phyloP scores from a whole-genome alignment of 169 alveolate genomes.

The Plasmodium cynomolgi region DNA sequence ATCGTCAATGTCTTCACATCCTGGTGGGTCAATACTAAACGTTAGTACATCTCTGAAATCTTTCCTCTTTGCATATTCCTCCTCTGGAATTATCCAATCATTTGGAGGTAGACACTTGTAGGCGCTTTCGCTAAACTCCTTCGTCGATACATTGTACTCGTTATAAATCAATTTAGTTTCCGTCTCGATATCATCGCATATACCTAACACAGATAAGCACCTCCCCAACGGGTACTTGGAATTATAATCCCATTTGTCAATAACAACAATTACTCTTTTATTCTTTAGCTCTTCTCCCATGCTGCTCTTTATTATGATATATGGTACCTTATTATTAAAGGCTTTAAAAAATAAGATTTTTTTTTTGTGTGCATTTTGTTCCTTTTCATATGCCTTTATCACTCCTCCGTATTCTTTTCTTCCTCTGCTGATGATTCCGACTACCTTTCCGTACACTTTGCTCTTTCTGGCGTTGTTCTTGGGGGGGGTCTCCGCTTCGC shows the following conservation, averaged over 20 bases:
- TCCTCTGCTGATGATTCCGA: conserved; percentile 91
- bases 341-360: conserved; percentile 92
- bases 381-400: conserved; percentile 82
- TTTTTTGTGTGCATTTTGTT: conserved; percentile 66
- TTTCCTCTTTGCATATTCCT: conserved; percentile 83
- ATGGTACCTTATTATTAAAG: conserved; percentile 92
- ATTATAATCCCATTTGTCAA: conserved; percentile 90
- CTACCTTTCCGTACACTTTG: conserved; percentile 90
- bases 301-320: conserved; percentile 86
- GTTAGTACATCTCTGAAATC: conserved; percentile 91
- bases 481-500: conserved; percentile 11
- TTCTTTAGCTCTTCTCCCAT: conserved; percentile 86
- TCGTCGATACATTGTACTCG: conserved; percentile 85
- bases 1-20: conserved; percentile 99
- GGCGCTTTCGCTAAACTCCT: conserved; percentile 92
- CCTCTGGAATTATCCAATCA: conserved; percentile 91
- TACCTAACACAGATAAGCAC: conserved; percentile 93
- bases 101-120: conserved; percentile 93
- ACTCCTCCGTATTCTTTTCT: conserved; percentile 96
- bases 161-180: conserved; percentile 89
- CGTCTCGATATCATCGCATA: conserved; percentile 89
- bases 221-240: conserved; percentile 94
- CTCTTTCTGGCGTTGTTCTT: conserved; percentile 69
- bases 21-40: conserved; percentile 99
- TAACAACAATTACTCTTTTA: conserved; percentile 92